A percentile compares a stretch with the other conserved stretches of the same genome.
Evolutionary conservation across 139 green algal species (phyloP).

Genomic region (Tetraselmis chui): DNA sequence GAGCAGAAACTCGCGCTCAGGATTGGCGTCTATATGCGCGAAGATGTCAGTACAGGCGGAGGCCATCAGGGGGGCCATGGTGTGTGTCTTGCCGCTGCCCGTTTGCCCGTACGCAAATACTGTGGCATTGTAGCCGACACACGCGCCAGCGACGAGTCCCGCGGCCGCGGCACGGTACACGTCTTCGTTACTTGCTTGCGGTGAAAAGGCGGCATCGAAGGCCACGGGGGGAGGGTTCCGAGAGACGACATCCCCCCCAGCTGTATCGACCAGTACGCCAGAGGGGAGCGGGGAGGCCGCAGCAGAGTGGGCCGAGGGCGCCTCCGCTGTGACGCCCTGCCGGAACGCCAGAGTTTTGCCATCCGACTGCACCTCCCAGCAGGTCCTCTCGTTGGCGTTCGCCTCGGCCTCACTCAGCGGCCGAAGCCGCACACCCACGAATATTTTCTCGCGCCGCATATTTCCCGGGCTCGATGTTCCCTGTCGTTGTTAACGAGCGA

Average conservation of each 20-base stretch:
- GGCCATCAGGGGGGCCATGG: conserved; percentile 40
- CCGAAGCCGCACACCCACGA: conserved; percentile 40
- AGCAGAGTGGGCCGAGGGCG: conserved; percentile 14
- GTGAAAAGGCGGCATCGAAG: conserved; percentile 18
- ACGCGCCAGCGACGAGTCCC: background rate
- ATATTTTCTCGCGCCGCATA: conserved; percentile 32
- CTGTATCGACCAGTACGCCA: conserved; percentile 35
- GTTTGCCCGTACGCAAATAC: conserved; percentile 59
- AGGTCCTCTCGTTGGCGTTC: conserved; percentile 14
- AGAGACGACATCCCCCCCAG: conserved; percentile 24
- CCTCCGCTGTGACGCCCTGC: conserved; percentile 11
- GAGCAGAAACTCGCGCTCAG: conserved; percentile 35
- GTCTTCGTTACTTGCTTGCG: background rate
- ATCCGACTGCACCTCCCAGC: conserved; percentile 22
- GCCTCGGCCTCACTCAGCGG: conserved; percentile 30
- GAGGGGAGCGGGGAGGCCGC: conserved; percentile 34
- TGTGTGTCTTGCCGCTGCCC: conserved; percentile 56
- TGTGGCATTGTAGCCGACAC: background rate
- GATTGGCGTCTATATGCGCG: conserved; percentile 10
- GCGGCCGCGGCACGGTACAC: background rate
- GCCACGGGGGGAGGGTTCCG: conserved; percentile 24
- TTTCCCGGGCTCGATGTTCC: no score
- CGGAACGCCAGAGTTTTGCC: conserved; percentile 18
- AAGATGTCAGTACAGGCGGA: conserved; percentile 43
- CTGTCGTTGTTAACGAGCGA: no score